phyloP scores from a whole-genome alignment of 108 stramenopile species.

The Pseudonitzschia delicatissima region DNA sequence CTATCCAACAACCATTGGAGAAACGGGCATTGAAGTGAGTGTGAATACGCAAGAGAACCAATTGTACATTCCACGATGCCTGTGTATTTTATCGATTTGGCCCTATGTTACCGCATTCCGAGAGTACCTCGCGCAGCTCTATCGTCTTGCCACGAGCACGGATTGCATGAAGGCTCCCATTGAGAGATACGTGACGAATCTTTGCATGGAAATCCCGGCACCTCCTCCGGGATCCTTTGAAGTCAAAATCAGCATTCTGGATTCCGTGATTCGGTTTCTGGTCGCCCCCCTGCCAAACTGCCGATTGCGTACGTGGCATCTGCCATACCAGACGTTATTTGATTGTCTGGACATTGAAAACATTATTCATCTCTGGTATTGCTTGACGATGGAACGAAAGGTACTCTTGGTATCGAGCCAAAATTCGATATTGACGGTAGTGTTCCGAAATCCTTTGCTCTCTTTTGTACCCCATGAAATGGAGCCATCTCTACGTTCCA shows the following conservation, averaged over 20 bases:
- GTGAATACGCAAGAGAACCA: conserved; percentile 29
- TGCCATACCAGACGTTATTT: conserved; percentile 87
- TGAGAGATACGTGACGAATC: conserved; percentile 94
- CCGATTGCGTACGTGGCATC: conserved; percentile 93
- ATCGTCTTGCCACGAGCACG: conserved; percentile 87
- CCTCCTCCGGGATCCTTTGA: conserved; percentile 94
- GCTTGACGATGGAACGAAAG: conserved; percentile 86
- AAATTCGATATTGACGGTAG: conserved; percentile 81
- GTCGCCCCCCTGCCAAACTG: conserved; percentile 91
- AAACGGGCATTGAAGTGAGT: conserved; percentile 45
- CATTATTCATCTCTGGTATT: conserved; percentile 74
- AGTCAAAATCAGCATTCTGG: conserved; percentile 73
- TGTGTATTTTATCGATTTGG: conserved; percentile 93
- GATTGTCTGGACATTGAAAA: conserved; percentile 86
- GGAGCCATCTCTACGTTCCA: conserved; percentile 91
- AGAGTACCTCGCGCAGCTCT: conserved; percentile 88
- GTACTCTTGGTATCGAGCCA: conserved; percentile 81
- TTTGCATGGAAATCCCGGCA: conserved; percentile 93
- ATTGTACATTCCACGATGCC: conserved; percentile 81
- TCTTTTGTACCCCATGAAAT: conserved; percentile 93
- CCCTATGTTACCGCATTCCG: conserved; percentile 91
- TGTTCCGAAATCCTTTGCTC: conserved; percentile 93
- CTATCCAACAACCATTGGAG: conserved; percentile 18
- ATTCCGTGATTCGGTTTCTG: conserved; percentile 82
- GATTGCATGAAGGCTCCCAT: conserved; percentile 87